Evolutionary conservation across 2,329 filamentous ascomycete species (phyloP), one percentile per base, ranked within the genome.

Genomic region (Neopestalotiopsis sp.): DNA sequence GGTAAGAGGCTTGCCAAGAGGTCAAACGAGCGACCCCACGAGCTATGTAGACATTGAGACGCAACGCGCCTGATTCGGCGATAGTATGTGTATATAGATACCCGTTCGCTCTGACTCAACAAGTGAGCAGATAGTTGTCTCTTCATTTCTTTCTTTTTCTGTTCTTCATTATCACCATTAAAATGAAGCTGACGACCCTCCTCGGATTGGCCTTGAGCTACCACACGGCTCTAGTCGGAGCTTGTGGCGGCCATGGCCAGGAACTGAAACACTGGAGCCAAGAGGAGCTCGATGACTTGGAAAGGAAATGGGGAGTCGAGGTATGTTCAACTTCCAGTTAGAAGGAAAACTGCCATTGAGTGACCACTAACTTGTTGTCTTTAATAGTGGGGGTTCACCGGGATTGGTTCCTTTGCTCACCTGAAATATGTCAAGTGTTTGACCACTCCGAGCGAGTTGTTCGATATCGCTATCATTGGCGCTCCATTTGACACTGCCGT

Each of bases 321-420:
- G 87, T 88, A 75, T 75, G 84, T 69, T 72, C 34, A 69, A 66
- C 38, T 68, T 59, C 24, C 10, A n/a, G 28, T 17, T 14, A 9
- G 4, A 58, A 28, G 12, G 5, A 17, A 59, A 24, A 30, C 6
- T 34, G 34, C 10, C 20, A 34, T 1, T 59, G 28, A 59, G 20
- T 34, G 57, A 52, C 20, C 24, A 59, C 13, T 32, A 40, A 61
- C 30, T 59, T 28, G n/a, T 28, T 28, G 17, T 40, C 59, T 9
- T 58, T 32, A 17, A 30, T 59, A 86, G 83, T 86, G 89, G 89
- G 85, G 84, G 1, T 96, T 94, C 78, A 86, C 88, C 34, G 93
- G 93, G 69, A 92, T 96, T 71, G 90, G 90, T 66, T 90, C 90
- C 45, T 94, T 94, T 79, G 92, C 91, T 52, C 92, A 94, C 75